Evolutionary conservation across 2,329 filamentous ascomycete genomes (phyloP), one percentile per base, ranked within the genome.

Genomic region (Colletotrichum ledebouriae): DNA sequence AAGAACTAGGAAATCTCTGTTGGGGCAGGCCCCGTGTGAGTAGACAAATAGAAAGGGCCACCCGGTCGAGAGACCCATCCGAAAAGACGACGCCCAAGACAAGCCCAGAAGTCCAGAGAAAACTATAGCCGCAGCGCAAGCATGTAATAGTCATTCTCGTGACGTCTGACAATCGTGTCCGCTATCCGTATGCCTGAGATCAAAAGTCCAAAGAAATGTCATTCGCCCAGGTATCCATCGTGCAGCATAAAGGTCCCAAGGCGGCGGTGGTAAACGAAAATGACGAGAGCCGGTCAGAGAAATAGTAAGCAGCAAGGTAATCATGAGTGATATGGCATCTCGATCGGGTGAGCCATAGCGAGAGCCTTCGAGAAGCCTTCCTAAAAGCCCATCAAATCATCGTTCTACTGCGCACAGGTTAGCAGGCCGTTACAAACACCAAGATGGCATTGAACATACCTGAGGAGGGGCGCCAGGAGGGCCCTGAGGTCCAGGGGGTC

Each of bases 381-480:
- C 39, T 47, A 22, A 11, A 42, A 34, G 34, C 63, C 61, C 55
- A 22, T 41, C 41, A 64, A 12, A 41, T 49, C 47, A n/a, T 44
- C 66, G 25, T 22, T 69, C 66, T 69, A 69, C 66, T 69, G 33
- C 22, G 49, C 2, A 25, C 22, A 17, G 15, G 44, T 67, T 63
- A 66, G 61, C 41, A 37, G n/a, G 10, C 17, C 22, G 12, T 55
- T 41, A 17, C 33, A 4, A 55, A 39, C 17, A 2, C 17, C 33
- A 52, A 17, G 3, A 15, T 13, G 37, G 15, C 34, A 10, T 41
- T 17, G 33, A 34, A 34, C 57, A 25, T 69, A 63, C 67, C 67
- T 67, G 67, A 58, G 67, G 76, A 69, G 78, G 78, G 41, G 78
- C 81, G 59, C 75, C 76, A 67, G 80, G 79, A 55, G 78, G 78